Evolutionary conservation across 139 green algal genomes (phyloP), one percentile per base, ranked within the genome.

Genomic region (Axilococcus clingmanii): DNA sequence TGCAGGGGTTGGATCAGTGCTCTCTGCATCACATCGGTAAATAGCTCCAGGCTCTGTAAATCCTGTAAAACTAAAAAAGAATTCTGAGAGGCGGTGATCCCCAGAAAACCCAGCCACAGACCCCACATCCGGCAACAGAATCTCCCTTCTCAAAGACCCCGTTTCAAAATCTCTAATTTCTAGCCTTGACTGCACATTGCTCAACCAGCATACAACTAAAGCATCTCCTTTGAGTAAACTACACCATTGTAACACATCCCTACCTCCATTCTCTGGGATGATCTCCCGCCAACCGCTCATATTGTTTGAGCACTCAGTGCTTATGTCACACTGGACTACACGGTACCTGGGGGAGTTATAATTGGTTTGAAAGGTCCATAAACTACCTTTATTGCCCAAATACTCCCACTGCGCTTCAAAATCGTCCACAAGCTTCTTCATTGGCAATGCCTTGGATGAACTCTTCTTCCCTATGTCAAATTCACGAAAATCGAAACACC

Each of bases 311-410:
- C 86, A 61, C 12, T 17, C 12, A 14, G 20, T 47, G 8, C 19
- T 9, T 9, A 48, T 37, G 25, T 17, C 23, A 28, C 22, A 25
- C 5, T 22, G 23, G 5, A n/a, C 54, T 34, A 47, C 15, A 74
- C 74, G 79, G 61, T 89, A 92, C 1, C 74, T 63, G 7, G 89
- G 86, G n/a, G 89, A 84, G 3, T 79, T 44, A 4, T 78, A 58
- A 75, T 96, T 96, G 32, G 89, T 96, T 23, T 69, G 61, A 46
- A 95, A 71, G 15, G 65, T 84, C 54, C 52, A 87, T n/a, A 25
- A 16, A 17, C 33, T 12, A 7, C 88, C 68, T 45, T 94, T 24
- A 25, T 12, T 92, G 28, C 79, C 71, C 24, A 94, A 55, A 56
- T 91, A 92, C 15, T 59, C 51, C 35, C 67, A 95, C 14, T 59